A percentile compares a stretch with the other conserved stretches of the same genome.
phyloP scores from a whole-genome alignment of 441 rosid genomes.

The Populus hybrid region DNA sequence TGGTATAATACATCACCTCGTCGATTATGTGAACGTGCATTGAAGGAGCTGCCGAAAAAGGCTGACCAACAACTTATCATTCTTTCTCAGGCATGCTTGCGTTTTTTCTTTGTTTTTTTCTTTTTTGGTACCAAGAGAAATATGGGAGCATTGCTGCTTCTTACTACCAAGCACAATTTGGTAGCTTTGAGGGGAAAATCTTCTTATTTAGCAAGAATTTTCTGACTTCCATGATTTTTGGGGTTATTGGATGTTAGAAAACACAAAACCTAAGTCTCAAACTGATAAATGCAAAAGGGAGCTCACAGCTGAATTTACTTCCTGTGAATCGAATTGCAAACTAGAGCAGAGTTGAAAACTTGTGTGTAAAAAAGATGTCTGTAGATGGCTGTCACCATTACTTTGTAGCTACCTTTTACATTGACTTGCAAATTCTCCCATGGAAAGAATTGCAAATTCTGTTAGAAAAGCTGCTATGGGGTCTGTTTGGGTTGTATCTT shows the following conservation, averaged over 20 bases:
- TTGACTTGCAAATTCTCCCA: not conserved
- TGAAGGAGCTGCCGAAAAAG: slow-evolving; percentile 65
- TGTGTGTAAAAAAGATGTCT: not conserved
- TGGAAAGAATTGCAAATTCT: not conserved
- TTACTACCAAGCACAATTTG: not conserved
- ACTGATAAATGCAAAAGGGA: not conserved
- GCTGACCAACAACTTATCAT: slow-evolving; percentile 76
- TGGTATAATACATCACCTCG: slow-evolving; percentile 86
- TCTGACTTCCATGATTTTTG: not conserved
- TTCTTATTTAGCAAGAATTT: not conserved
- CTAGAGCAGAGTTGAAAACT: not conserved
- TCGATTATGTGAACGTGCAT: slow-evolving; percentile 66
- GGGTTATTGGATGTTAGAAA: not conserved
- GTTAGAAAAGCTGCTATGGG: not conserved
- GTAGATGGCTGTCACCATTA: not conserved
- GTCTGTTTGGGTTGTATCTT: not conserved
- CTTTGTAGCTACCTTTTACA: not conserved
- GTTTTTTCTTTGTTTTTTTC: no score
- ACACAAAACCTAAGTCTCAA: not conserved
- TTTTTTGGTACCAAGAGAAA: not conserved
- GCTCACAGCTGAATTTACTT: not conserved
- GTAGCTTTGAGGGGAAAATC: not conserved
- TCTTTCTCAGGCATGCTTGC: slow-evolving; percentile 69
- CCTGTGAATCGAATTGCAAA: not conserved
- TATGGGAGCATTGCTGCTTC: not conserved